Conservation (phyloP, 768 basidiomycete species). For the Psilocybe subaeruginosa region DNA sequence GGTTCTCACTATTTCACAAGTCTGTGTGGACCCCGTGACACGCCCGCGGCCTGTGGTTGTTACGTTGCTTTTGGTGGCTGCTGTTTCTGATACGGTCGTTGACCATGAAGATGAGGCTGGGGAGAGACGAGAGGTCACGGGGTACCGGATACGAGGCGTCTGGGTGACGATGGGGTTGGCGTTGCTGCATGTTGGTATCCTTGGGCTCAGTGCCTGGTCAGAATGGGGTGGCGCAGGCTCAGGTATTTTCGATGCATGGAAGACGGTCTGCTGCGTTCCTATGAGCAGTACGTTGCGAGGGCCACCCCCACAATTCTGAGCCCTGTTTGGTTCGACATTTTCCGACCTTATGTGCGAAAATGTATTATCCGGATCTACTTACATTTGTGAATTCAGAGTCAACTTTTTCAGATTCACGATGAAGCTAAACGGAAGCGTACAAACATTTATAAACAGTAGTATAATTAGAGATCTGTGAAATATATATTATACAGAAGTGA, state of each 20-base stretch:
- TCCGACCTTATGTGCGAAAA: background rate
- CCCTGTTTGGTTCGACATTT: background rate
- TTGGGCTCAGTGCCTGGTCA: conserved; percentile 8
- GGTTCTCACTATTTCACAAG: conserved; percentile 22
- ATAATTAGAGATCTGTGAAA: too few species aligned
- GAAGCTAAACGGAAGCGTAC: too few species aligned
- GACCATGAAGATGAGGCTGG: conserved; percentile 21
- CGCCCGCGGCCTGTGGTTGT: conserved; percentile 19
- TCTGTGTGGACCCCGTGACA: conserved; percentile 18
- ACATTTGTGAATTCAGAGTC: background rate
- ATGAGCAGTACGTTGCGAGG: background rate
- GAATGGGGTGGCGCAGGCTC: background rate
- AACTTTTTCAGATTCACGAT: background rate
- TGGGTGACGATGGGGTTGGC: conserved; percentile 24
- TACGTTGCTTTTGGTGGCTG: conserved; percentile 23
- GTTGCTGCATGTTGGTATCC: conserved; percentile 19
- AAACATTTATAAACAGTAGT: too few species aligned
- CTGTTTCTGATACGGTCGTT: conserved; percentile 26
- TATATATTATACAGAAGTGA: too few species aligned
- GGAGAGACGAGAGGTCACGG: background rate
- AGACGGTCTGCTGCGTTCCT: conserved; percentile 1
- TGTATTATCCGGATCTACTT: background rate
- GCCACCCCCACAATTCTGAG: background rate
- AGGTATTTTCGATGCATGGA: background rate
- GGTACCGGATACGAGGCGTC: background rate